Base-by-base conservation (phyloP, 257 asterid species). In the Penstemon newberryi region DNA sequence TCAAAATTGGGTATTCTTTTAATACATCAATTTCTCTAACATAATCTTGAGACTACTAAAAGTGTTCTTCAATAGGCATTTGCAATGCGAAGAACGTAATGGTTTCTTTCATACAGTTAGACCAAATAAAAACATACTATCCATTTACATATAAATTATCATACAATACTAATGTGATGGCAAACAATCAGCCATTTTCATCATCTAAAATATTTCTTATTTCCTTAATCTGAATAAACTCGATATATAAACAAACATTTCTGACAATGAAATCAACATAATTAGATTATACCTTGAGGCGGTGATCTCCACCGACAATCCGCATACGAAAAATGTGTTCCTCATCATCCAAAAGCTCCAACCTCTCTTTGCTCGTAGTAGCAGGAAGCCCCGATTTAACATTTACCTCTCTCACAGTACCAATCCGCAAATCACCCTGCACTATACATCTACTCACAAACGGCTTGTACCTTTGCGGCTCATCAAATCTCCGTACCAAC, bases 221-320 rank as follows among this genome's bases (percentile, higher is more conserved):
- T n/a, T 4, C n/a, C 39, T 40, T 39, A 59, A 59, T n/a, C 65
- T 59, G 11, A n/a, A 38, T 40, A 8, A 56, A 56, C 2, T 25
- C 33, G 33, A 25, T 25, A 25, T 0, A 25, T 25, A 25, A 25
- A 25, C 33, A 25, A 25, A 25, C 33, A 25, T 25, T 25, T 25
- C 33, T 25, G 33, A 25, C 1, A 25, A 25, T 25, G 33, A 25
- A 49, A 49, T 49, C 54, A 49, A 49, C 54, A 10, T 5, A 18
- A 72, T 37, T 33, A 36, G 0, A 56, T 53, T 33, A 50, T 77
- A 89, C 96, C 95, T 81, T 84, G 60, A 89, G 89, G 78, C 96
- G 87, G 77, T 91, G 97, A 91, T 91, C 96, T 33, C 97, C 95
- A 7, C 96, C 97, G 53, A 91, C 96, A 77, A 87, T 91, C 82